A percentile compares a stretch with the other conserved stretches of the same genome.
These are phyloP conservation scores for Zoysia pacifica DNA, from an alignment of 176 grass and related monocot genomes.

Conservation along the genomic window DNA sequence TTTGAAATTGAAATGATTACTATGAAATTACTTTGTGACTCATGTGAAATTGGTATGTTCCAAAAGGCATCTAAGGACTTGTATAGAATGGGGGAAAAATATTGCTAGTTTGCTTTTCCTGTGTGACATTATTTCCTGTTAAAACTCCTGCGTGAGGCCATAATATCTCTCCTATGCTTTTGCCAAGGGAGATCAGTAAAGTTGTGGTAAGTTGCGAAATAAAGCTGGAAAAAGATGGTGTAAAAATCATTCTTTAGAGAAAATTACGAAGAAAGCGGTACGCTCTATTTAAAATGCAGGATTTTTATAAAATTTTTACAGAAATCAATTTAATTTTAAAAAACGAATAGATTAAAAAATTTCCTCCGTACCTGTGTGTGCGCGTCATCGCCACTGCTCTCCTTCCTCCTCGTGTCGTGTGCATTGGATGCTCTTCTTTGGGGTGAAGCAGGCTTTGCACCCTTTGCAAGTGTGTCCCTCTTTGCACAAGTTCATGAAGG, in stretches of 20 bases:
- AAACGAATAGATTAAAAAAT: too few species aligned
- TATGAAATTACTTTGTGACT: too few species aligned
- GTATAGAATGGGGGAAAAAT: too few species aligned
- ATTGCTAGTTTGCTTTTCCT: too few species aligned
- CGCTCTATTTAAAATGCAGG: too few species aligned
- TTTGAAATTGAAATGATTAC: too few species aligned
- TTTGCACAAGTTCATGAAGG: not conserved
- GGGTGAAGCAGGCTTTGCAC: slow-evolving; percentile 10
- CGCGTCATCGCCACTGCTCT: not conserved
- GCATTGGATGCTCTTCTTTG: slow-evolving; percentile 30
- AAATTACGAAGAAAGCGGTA: slow-evolving; percentile 28
- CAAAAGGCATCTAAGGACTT: too few species aligned
- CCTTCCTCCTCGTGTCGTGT: not conserved
- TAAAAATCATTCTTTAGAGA: not conserved
- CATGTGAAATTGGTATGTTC: too few species aligned
- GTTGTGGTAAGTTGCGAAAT: not conserved
- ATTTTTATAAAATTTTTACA: too few species aligned
- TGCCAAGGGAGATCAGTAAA: not conserved
- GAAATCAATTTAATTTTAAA: too few species aligned
- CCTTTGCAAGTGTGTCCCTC: not conserved
- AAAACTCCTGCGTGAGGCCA: too few species aligned
- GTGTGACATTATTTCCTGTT: too few species aligned
- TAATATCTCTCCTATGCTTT: not conserved
- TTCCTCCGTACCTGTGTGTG: not conserved
- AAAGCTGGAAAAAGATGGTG: not conserved